Percentiles rank a stretch among this genome's conserved stretches.
Evolutionary conservation across 2,329 filamentous ascomycete genomes (phyloP).

Genomic region (Pseudocercospora fijiensis): DNA sequence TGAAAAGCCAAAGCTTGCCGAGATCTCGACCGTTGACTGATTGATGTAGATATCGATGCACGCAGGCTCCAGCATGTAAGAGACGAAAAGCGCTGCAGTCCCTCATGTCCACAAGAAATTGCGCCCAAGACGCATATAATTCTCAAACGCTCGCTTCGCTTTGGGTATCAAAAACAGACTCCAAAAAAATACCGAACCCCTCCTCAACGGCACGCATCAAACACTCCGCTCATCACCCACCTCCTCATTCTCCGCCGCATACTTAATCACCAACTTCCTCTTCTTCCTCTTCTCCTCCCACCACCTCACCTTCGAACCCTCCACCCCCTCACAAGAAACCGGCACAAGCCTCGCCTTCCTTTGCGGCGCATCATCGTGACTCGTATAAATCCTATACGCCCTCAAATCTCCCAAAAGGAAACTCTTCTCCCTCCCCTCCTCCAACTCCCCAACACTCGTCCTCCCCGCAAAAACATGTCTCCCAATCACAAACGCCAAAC

Average conservation of each 20-base stretch:
- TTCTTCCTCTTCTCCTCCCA: constrained; percentile 9
- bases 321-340: constrained; percentile 15
- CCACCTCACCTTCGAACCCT: not conserved
- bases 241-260: constrained; percentile 18
- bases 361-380: constrained; percentile 21
- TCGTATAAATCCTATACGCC: constrained; percentile 23
- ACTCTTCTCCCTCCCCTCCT: constrained; percentile 12
- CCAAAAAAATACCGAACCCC: not conserved
- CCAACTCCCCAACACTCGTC: constrained; percentile 18
- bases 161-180: not conserved
- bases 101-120: not conserved
- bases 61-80: not conserved
- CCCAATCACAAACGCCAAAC: constrained; percentile 26
- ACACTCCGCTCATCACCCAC: constrained; percentile 2
- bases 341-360: constrained; percentile 22
- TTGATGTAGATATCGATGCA: not conserved
- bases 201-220: not conserved
- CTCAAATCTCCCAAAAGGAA: constrained; percentile 18
- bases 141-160: not conserved
- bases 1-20: not conserved
- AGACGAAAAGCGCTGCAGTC: not conserved
- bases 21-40: not conserved
- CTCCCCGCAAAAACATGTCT: constrained; percentile 26
- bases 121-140: not conserved
- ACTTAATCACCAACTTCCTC: constrained; percentile 24